phyloP scores from a whole-genome alignment of 176 grass and related monocot species.

The Oropetium thomaeum region DNA sequence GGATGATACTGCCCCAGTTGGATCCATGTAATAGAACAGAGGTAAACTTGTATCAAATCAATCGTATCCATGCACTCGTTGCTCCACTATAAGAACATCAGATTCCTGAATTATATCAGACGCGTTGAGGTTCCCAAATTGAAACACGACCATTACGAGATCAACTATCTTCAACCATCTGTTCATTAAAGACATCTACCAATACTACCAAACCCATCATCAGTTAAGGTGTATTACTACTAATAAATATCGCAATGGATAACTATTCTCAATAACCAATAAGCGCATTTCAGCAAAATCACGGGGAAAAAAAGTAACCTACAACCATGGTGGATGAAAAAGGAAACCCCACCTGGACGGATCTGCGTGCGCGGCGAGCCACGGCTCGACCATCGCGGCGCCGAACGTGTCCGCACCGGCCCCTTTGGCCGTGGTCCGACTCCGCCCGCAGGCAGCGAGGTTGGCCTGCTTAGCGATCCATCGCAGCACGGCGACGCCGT shows the following conservation, averaged over 20 bases:
- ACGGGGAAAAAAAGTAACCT: not conserved
- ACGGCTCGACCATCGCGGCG: conserved; percentile 66
- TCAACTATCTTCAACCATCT: too few relatives aligned
- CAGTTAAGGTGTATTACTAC: not conserved
- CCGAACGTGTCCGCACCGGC: conserved; percentile 56
- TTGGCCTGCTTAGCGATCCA: conserved; percentile 88
- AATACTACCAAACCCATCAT: too few relatives aligned
- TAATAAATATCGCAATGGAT: conserved; percentile 5
- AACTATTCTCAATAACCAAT: not conserved
- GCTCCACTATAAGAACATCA: too few relatives aligned
- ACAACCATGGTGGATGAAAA: not conserved
- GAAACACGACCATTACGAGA: not conserved
- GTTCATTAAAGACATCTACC: too few relatives aligned
- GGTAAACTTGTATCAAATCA: too few relatives aligned
- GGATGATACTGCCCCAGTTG: too few relatives aligned
- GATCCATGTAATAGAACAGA: too few relatives aligned
- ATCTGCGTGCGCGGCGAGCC: conserved; percentile 84
- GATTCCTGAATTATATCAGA: too few relatives aligned
- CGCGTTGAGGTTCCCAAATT: not conserved
- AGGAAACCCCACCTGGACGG: conserved; percentile 60
- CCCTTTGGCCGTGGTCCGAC: conserved; percentile 38
- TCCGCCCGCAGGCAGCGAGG: conserved; percentile 61
- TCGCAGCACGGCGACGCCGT: conserved; percentile 63
- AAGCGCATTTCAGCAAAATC: not conserved
- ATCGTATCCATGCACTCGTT: too few relatives aligned